These are phyloP conservation scores for Rubia balearica DNA, from an alignment of 305 asterid species.

Conservation along the genomic window DNA sequence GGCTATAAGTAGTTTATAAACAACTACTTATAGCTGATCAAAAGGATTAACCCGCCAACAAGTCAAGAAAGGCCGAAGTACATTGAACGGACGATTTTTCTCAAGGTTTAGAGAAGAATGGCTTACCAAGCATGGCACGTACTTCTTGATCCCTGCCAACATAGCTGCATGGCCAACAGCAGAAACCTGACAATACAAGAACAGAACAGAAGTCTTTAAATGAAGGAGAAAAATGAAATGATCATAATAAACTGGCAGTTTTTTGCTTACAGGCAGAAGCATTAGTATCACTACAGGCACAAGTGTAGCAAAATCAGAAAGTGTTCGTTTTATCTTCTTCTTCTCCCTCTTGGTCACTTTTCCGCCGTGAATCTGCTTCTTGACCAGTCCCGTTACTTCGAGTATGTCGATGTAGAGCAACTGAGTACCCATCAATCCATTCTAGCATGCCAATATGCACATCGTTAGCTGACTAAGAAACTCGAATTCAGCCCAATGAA, in stretches of 20 bases:
- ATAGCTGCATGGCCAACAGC: constrained; percentile 88
- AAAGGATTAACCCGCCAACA: background rate
- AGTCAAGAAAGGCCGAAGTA: background rate
- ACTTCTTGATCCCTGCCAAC: constrained; percentile 72
- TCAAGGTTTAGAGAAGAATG: background rate
- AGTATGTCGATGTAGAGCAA: constrained; percentile 50
- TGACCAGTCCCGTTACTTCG: constrained; percentile 30
- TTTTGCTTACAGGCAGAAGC: constrained; percentile 66
- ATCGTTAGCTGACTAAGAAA: constrained; percentile 13
- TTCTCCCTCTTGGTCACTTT: constrained; percentile 50
- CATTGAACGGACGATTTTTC: too few relatives aligned
- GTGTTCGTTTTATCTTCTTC: constrained; percentile 49
- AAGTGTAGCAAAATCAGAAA: constrained; percentile 51
- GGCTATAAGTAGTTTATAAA: too few relatives aligned
- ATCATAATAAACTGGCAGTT: background rate
- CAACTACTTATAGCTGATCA: too few relatives aligned
- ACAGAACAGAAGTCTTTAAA: background rate
- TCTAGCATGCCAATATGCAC: constrained; percentile 30
- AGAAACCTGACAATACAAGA: constrained; percentile 44
- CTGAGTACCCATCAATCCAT: constrained; percentile 71
- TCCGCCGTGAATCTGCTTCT: constrained; percentile 42
- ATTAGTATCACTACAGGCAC: constrained; percentile 66
- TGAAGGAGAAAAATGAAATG: background rate
- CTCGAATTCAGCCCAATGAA: constrained; percentile 2
- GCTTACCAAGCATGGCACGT: constrained; percentile 54